phyloP scores from a whole-genome alignment of 106 monocot genomes.

The Apostasia shenzhenica region DNA sequence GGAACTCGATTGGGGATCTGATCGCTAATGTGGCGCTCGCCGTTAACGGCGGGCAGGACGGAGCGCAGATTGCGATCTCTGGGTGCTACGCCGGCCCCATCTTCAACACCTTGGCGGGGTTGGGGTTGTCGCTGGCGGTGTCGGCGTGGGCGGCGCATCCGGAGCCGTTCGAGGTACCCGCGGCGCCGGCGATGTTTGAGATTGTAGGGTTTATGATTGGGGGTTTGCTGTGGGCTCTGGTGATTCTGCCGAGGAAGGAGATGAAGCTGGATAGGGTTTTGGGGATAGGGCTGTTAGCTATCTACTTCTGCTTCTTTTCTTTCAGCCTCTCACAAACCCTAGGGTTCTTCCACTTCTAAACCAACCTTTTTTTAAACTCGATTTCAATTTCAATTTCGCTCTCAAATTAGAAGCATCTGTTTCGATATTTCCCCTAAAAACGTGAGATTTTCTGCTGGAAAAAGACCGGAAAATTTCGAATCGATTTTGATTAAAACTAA shows the following conservation, averaged over 20 bases:
- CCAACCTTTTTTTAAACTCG: no score
- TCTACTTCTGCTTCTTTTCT: constrained; percentile 41
- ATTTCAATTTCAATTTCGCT: no score
- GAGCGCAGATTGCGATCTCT: constrained; percentile 48
- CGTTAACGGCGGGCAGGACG: constrained; percentile 22
- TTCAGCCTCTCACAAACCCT: constrained; percentile 24
- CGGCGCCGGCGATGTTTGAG: constrained; percentile 18
- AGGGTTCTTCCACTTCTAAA: constrained; percentile 5
- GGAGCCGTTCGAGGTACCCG: constrained; percentile 21
- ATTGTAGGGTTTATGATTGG: constrained; percentile 28
- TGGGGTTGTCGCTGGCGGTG: constrained; percentile 34
- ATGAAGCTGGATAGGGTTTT: constrained; percentile 45
- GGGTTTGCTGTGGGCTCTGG: constrained; percentile 36
- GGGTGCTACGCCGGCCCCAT: constrained; percentile 54
- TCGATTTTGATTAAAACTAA: no score
- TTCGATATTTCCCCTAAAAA: no score
- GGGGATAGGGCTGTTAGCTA: constrained; percentile 38
- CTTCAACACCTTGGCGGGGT: constrained; percentile 37
- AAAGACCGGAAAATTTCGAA: no score
- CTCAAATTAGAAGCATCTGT: no score
- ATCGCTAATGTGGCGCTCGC: constrained; percentile 50
- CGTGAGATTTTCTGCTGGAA: no score
- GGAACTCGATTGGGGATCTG: constrained; percentile 50
- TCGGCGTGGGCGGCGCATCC: constrained; percentile 31
- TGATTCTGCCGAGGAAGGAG: constrained; percentile 34